phyloP scores from a whole-genome alignment of 495 filamentous ascomycete genomes.

The Pyrenopolyporus hunteri region DNA sequence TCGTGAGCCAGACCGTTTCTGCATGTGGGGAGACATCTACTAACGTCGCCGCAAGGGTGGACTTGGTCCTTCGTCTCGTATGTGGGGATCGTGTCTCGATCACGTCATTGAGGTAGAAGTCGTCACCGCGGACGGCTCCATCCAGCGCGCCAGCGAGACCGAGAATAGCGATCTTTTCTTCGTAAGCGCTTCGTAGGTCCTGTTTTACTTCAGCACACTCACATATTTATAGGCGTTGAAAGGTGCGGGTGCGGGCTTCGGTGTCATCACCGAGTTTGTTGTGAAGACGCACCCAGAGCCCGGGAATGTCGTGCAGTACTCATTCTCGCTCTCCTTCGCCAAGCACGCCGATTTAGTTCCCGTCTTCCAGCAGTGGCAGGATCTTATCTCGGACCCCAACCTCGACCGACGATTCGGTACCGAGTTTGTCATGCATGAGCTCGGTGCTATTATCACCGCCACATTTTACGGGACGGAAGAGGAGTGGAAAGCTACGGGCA shows the following conservation, averaged over 20 bases:
- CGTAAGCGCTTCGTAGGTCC: slow-evolving; percentile 35
- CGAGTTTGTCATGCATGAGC: slow-evolving; percentile 56
- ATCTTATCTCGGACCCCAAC: slow-evolving; percentile 55
- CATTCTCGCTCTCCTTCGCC: slow-evolving; percentile 54
- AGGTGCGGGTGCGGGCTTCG: slow-evolving; percentile 67
- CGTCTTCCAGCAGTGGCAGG: slow-evolving; percentile 50
- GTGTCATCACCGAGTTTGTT: slow-evolving; percentile 69
- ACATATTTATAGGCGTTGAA: slow-evolving; percentile 53
- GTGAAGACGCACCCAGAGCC: slow-evolving; percentile 66
- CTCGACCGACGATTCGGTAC: slow-evolving; percentile 61
- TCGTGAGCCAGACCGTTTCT: slow-evolving; percentile 42
- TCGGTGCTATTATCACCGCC: slow-evolving; percentile 57
- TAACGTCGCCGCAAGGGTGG: slow-evolving; percentile 49
- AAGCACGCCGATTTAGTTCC: slow-evolving; percentile 49
- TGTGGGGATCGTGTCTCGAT: slow-evolving; percentile 62
- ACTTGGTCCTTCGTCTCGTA: slow-evolving; percentile 59
- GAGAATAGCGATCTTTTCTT: slow-evolving; percentile 65
- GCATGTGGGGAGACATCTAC: neutral
- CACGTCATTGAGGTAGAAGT: slow-evolving; percentile 64
- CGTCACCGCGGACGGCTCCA: slow-evolving; percentile 63
- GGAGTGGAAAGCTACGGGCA: slow-evolving; percentile 56
- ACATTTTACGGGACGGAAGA: slow-evolving; percentile 60
- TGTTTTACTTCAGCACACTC: slow-evolving; percentile 15
- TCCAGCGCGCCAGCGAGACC: slow-evolving; percentile 58
- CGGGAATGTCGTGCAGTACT: slow-evolving; percentile 56